A percentile compares a stretch with the other conserved stretches of the same genome.
phyloP scores from a whole-genome alignment of 1,284 basidiomycete genomes.

The Rhodotorula sp. region DNA sequence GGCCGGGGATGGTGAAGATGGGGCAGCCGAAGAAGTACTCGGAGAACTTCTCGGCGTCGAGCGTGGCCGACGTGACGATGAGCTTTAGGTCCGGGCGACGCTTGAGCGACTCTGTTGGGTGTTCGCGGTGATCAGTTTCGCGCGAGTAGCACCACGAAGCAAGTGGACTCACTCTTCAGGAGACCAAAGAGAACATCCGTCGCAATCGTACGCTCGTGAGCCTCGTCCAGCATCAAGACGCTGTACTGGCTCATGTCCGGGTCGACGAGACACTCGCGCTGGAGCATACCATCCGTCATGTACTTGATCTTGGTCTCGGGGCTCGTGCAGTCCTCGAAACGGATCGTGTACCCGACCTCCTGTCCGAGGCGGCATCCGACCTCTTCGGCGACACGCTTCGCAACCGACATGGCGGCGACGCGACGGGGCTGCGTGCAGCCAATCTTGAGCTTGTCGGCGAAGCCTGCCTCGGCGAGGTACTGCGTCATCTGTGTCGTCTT shows the following conservation, averaged over 20 bases:
- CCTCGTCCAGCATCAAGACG: slow-evolving; percentile 97
- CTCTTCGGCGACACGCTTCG: slow-evolving; percentile 96
- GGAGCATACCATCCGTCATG: slow-evolving; percentile 99
- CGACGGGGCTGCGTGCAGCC: slow-evolving; percentile 98
- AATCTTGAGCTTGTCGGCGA: slow-evolving; percentile 81
- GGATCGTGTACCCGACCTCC: slow-evolving; percentile 97
- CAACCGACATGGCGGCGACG: slow-evolving; percentile 99
- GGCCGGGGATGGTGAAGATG: slow-evolving; percentile 99
- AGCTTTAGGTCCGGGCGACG: slow-evolving; percentile 92
- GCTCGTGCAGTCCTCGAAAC: slow-evolving; percentile 98
- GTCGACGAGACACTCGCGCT: slow-evolving; percentile 93
- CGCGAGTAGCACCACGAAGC: not conserved
- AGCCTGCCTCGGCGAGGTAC: slow-evolving; percentile 85
- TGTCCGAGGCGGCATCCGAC: slow-evolving; percentile 94
- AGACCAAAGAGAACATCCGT: slow-evolving; percentile 98
- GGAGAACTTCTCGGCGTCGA: slow-evolving; percentile 99
- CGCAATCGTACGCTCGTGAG: slow-evolving; percentile 95
- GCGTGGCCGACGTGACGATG: slow-evolving; percentile 95
- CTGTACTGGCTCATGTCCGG: slow-evolving; percentile 90
- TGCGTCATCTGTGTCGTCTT: slow-evolving; percentile 95
- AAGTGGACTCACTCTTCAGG: slow-evolving; percentile 74
- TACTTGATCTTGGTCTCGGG: slow-evolving; percentile 99
- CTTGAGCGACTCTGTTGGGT: slow-evolving; percentile 78
- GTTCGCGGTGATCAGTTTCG: slow-evolving; percentile 20
- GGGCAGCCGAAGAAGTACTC: slow-evolving; percentile 98